phyloP scores from a whole-genome alignment of 2,329 filamentous ascomycete genomes.

The Leptographium galeiforme region DNA sequence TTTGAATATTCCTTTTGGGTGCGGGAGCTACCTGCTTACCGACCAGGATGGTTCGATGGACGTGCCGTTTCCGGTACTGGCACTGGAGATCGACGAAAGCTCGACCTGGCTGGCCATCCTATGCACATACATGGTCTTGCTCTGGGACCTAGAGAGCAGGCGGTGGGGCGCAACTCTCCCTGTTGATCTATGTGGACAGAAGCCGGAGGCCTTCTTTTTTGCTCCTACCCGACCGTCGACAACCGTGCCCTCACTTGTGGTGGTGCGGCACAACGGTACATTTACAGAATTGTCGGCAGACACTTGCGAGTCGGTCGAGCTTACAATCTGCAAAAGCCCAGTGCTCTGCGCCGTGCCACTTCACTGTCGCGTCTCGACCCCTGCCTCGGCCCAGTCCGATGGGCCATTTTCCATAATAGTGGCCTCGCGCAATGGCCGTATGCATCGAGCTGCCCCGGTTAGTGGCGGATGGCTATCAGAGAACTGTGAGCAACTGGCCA shows the following conservation, averaged over 20 bases:
- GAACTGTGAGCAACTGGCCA: slow-evolving; percentile 26
- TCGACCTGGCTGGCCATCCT: slow-evolving; percentile 55
- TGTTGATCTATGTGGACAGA: slow-evolving; percentile 43
- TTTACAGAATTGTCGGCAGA: slow-evolving; percentile 44
- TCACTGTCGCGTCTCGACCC: background rate
- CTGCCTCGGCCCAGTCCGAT: background rate
- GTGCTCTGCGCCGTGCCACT: slow-evolving; percentile 36
- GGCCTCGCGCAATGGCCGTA: slow-evolving; percentile 34
- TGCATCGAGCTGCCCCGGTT: slow-evolving; percentile 32
- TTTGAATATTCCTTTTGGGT: slow-evolving; percentile 42
- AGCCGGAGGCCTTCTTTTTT: slow-evolving; percentile 53
- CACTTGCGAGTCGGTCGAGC: slow-evolving; percentile 26
- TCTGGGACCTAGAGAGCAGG: slow-evolving; percentile 50
- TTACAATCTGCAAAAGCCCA: slow-evolving; percentile 37
- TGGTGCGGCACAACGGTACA: slow-evolving; percentile 51
- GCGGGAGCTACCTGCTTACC: slow-evolving; percentile 28
- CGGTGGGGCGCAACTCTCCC: slow-evolving; percentile 41
- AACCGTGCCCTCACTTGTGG: slow-evolving; percentile 34
- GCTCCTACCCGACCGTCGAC: slow-evolving; percentile 23
- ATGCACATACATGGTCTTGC: slow-evolving; percentile 39
- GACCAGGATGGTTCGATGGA: slow-evolving; percentile 20
- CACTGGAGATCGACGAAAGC: slow-evolving; percentile 49
- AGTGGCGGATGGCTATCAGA: slow-evolving; percentile 35
- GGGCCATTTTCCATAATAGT: slow-evolving; percentile 27
- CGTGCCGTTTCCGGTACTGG: slow-evolving; percentile 42